Percentiles rank a stretch among this genome's conserved stretches.
Evolutionary conservation across 129 eudicot species (phyloP).

Genomic region (Gnaphalium uliginosum): DNA sequence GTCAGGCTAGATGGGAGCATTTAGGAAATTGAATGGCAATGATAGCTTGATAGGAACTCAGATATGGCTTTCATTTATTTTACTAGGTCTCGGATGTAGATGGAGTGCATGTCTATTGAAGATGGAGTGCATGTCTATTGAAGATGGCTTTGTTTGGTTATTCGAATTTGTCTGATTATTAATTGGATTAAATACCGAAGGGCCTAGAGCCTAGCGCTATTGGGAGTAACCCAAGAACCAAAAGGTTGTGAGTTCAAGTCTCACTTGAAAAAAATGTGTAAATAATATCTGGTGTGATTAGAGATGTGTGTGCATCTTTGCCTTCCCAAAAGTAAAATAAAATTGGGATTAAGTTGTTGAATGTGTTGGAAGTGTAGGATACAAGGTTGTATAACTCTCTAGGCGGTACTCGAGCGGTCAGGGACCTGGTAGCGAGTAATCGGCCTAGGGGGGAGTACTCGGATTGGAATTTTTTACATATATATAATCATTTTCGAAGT

Average conservation of each 20-base stretch:
- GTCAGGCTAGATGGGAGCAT: not conserved
- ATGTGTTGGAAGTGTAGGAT: not conserved
- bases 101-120: not conserved
- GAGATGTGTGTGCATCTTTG: too few relatives aligned
- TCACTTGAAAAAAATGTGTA: too few relatives aligned
- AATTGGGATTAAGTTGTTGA: not conserved
- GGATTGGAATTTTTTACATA: too few relatives aligned
- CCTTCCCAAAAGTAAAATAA: too few relatives aligned
- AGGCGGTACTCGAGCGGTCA: too few relatives aligned
- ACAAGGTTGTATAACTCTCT: not conserved
- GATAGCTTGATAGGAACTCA: conserved; percentile 3
- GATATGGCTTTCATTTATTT: not conserved
- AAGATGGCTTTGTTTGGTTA: not conserved
- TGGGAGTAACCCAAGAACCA: too few relatives aligned
- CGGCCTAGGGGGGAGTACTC: too few relatives aligned
- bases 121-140: conserved; percentile 2
- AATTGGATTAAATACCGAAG: not conserved
- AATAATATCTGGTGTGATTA: too few relatives aligned
- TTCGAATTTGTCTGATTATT: not conserved
- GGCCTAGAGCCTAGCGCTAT: too few relatives aligned
- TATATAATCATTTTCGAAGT: too few relatives aligned
- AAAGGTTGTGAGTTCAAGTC: too few relatives aligned
- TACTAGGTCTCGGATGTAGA: conserved; percentile 12
- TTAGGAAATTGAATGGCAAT: conserved; percentile 5
- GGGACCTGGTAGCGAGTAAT: too few relatives aligned